Base-by-base conservation (phyloP, 2,329 filamentous ascomycete species). In the Trichophyton schoenleinii region DNA sequence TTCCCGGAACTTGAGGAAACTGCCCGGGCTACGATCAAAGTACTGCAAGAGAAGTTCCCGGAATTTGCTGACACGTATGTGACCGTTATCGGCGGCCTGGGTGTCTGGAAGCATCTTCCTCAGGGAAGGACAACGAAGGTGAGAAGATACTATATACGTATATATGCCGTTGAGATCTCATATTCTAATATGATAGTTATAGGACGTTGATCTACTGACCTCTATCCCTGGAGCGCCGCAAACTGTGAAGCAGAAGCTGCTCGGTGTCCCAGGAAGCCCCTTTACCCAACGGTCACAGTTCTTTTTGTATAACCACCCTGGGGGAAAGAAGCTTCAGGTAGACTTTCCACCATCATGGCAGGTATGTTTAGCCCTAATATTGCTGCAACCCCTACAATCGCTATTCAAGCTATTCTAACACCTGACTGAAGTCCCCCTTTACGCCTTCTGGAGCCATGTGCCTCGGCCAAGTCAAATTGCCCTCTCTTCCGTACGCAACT, bases 161-260 rank as follows among this genome's bases (percentile, higher is more conserved):
- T 3, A n/a, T 46, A n/a, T 8, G 7, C 9, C 5, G 18, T n/a
- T 8, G 6, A 46, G 18, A 20, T 8, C 18, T 46, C 18, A 7
- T 18, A 46, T 22, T 46, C 18, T 46, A 15, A 42, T 8, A 46
- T 20, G 18, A 20, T 31, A 7, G 15, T 18, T 18, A 6, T 31
- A 62, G 61, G 57, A 62, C 41, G 57, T 62, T 38, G 61, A 62
- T 41, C 60, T 62, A 34, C n/a, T 62, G 15, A 62, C 57, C 58
- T 60, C 61, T 11, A 49, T 60, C 5, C 28, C 44, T 8, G 57
- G 57, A 7, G 61, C 61, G 1, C 61, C 61, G 41, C 38, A 55
- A 28, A 18, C 49, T 20, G 61, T 62, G 20, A 60, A 62, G 46
- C 20, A 25, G 15, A 60, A 60, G 25, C 49, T 62, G 22, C 61